Evolutionary conservation across 1,284 basidiomycete genomes (phyloP).

Genomic region (Afroboletus lepidellus): DNA sequence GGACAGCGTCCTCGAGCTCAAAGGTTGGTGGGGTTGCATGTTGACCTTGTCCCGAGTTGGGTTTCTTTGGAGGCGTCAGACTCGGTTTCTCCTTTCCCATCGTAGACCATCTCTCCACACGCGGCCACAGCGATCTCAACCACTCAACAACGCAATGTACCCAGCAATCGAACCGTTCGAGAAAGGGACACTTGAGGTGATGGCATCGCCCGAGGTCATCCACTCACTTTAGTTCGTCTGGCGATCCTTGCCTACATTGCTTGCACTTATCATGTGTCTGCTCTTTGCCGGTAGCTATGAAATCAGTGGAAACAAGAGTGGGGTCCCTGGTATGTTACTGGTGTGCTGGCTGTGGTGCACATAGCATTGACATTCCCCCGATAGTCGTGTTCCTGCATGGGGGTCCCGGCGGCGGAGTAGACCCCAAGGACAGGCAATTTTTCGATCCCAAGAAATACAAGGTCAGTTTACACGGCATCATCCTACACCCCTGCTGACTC

Average conservation of each 20-base stretch:
- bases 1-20: background rate
- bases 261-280: slow-evolving; percentile 3
- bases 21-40: background rate
- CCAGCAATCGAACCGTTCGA: slow-evolving; percentile 63
- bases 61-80: background rate
- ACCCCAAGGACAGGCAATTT: slow-evolving; percentile 67
- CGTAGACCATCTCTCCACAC: slow-evolving; percentile 9
- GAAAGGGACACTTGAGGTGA: slow-evolving; percentile 68
- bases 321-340: slow-evolving; percentile 64
- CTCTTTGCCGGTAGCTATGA: slow-evolving; percentile 61
- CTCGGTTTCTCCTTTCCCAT: slow-evolving; percentile 12
- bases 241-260: background rate
- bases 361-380: background rate
- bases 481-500: slow-evolving; percentile 4
- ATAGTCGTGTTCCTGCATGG: slow-evolving; percentile 84
- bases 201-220: slow-evolving; percentile 44
- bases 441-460: slow-evolving; percentile 87
- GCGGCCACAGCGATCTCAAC: slow-evolving; percentile 3
- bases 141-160: slow-evolving; percentile 46
- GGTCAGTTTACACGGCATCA: slow-evolving; percentile 37
- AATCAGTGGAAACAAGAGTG: slow-evolving; percentile 73
- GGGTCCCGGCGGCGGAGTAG: slow-evolving; percentile 75
- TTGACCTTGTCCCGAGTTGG: slow-evolving; percentile 14
- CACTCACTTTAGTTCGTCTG: slow-evolving; percentile 75
- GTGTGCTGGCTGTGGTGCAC: background rate